Evolutionary conservation across 805 yeast species (phyloP), one percentile per base, ranked within the genome.

Genomic region (Metschnikowia peoriensis): DNA sequence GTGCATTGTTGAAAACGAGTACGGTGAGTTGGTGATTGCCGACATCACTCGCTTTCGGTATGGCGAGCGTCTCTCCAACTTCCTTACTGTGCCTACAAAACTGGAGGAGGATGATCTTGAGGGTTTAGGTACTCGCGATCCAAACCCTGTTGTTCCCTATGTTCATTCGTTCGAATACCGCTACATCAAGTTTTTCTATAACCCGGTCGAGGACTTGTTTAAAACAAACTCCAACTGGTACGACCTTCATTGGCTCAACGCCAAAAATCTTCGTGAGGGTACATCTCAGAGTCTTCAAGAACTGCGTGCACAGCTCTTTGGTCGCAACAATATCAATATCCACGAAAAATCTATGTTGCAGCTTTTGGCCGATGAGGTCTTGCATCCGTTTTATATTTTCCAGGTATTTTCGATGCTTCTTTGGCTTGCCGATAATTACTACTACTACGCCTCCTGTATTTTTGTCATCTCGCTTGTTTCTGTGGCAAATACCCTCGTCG

Each of bases 301-400:
- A 47, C 89, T 86, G 61, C 77, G 99, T 49, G 68, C 71, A 16
- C 63, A 78, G 47, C 90, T 91, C 0, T 94, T 94, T 71, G 97
- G 93, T 11, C 72, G 73, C 29, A 94, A 94, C 67, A 72, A 82
- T 29, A 81, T 94, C 45, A 86, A 86, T 51, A 82, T 94, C 59
- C 82, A 83, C 49, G 93, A 88, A 52, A 93, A 91, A 55, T 66
- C 92, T 0, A 72, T 83, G 1, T 35, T 72, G 0, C 83, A 84
- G 64, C 76, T 94, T 43, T 74, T 94, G 37, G 74, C 87, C 28
- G 96, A 90, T 63, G 99, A 94, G 67, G 89, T 91, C 0, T 71
- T 94, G 41, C 98, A 94, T 67, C 99, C 99, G 0, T 94, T 94
- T 66, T 94, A 94, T 67, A 80, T 96, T 41, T 94, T 94, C 67